A percentile compares a stretch with the other conserved stretches of the same genome.
Conservation (phyloP, 768 basidiomycete species). For the Rhodotorula paludigena region DNA sequence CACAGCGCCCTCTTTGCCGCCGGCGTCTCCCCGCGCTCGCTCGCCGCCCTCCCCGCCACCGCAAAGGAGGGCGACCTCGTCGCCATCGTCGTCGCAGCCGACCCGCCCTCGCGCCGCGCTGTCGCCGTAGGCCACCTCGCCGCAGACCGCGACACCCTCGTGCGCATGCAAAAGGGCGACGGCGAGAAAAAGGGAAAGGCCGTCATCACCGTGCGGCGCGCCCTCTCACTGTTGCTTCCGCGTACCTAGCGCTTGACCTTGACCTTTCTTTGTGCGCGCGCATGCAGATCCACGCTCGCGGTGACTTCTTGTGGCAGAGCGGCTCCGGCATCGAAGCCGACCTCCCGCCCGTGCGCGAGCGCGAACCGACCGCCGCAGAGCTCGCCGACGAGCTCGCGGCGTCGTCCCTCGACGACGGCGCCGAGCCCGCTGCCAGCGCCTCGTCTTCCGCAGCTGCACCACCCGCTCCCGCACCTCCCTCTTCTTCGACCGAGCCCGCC, state of each 20-base stretch:
- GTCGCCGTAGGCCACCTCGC: constrained; percentile 26
- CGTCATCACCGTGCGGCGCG: constrained; percentile 11
- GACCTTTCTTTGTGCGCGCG: neutral
- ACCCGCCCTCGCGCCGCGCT: neutral
- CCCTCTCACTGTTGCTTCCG: too few relatives aligned
- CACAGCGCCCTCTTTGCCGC: constrained; percentile 22
- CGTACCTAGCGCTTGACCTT: neutral
- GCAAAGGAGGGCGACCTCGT: constrained; percentile 18
- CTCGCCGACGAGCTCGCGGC: neutral
- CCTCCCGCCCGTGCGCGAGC: neutral
- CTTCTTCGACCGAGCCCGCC: neutral
- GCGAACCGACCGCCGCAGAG: neutral
- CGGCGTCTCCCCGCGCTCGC: constrained; percentile 17
- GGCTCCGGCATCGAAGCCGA: constrained; percentile 5
- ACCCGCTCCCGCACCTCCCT: too few relatives aligned
- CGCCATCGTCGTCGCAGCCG: constrained; percentile 4
- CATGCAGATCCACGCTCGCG: constrained; percentile 31
- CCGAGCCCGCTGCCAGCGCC: too few relatives aligned
- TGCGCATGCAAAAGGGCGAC: constrained; percentile 1
- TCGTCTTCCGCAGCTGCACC: too few relatives aligned
- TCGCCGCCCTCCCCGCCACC: neutral
- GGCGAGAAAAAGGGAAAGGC: constrained; percentile 19
- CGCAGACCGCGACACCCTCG: neutral
- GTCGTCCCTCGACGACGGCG: neutral
- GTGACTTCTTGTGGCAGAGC: constrained; percentile 27